These are phyloP conservation scores for Pythium biforme DNA, from an alignment of 352 stramenopile species.

Conservation along the genomic window DNA sequence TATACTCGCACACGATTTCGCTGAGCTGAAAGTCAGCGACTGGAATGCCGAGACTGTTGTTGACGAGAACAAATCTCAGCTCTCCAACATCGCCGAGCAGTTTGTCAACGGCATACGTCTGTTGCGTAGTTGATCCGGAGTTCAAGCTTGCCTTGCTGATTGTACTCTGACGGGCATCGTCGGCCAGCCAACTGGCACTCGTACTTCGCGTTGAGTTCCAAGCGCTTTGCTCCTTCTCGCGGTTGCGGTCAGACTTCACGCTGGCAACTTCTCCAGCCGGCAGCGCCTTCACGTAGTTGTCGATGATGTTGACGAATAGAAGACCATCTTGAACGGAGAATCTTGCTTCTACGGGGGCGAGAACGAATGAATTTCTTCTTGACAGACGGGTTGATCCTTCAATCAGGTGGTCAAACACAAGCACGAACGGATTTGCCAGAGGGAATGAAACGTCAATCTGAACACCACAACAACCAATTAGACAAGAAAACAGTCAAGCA, in stretches of 20 bases:
- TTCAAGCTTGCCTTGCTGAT: conserved; percentile 19
- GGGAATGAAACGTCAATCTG: conserved; percentile 85
- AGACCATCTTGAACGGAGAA: conserved; percentile 87
- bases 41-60: conserved; percentile 86
- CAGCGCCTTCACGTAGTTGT: conserved; percentile 74
- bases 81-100: conserved; percentile 84
- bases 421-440: conserved; percentile 75
- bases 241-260: conserved; percentile 8
- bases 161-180: conserved; percentile 15
- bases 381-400: conserved; percentile 50
- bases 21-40: conserved; percentile 85
- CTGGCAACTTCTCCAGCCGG: conserved; percentile 1
- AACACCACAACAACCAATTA: conserved; percentile 2
- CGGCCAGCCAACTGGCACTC: conserved; percentile 4
- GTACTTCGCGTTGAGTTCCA: conserved; percentile 9
- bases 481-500: background rate
- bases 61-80: conserved; percentile 81
- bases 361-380: conserved; percentile 74
- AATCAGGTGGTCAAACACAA: conserved; percentile 83
- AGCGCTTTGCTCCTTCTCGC: conserved; percentile 1
- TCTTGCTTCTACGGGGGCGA: conserved; percentile 78
- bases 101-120: conserved; percentile 66
- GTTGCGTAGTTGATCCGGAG: background rate
- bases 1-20: conserved; percentile 88
- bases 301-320: conserved; percentile 80